Conservation (phyloP, 257 asterid species). For the Coffea canephora region DNA sequence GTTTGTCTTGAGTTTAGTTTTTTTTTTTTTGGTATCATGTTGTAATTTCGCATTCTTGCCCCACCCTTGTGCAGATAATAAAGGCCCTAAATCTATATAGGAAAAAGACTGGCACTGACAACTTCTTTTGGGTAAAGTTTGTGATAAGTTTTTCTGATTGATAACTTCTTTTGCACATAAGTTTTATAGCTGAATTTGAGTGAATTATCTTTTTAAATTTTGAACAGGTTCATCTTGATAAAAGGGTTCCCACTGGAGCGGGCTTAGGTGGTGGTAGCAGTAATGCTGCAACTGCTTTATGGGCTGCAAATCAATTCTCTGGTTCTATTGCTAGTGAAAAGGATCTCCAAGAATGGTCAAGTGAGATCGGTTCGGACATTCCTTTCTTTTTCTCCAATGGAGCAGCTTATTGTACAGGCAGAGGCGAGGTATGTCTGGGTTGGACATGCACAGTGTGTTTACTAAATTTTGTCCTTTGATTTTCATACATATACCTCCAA, state of each 20-base stretch:
- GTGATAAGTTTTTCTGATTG: background rate
- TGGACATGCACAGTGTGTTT: background rate
- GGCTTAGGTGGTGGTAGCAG: constrained; percentile 99
- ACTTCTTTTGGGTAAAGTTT: constrained; percentile 72
- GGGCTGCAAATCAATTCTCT: constrained; percentile 98
- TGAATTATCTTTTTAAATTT: constrained; percentile 9
- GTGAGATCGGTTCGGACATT: constrained; percentile 93
- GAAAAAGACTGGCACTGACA: constrained; percentile 75
- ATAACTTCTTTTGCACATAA: constrained; percentile 5
- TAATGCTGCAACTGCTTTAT: constrained; percentile 97
- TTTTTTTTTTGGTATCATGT: background rate
- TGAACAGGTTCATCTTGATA: constrained; percentile 82
- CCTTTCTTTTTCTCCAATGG: constrained; percentile 98
- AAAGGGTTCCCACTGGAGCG: constrained; percentile 96
- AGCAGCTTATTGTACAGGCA: constrained; percentile 91
- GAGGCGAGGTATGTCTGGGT: constrained; percentile 74
- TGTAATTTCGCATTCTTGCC: constrained; percentile 7
- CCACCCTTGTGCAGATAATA: constrained; percentile 67
- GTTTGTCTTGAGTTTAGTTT: constrained; percentile 13
- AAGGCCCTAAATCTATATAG: constrained; percentile 94
- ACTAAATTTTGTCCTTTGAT: background rate
- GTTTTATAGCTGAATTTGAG: constrained; percentile 2
- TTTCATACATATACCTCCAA: background rate
- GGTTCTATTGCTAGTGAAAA: constrained; percentile 78
- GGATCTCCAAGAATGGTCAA: constrained; percentile 94